These are phyloP conservation scores for Globisporangium echinulatum DNA, from an alignment of 352 stramenopile genomes.

Conservation along the genomic window DNA sequence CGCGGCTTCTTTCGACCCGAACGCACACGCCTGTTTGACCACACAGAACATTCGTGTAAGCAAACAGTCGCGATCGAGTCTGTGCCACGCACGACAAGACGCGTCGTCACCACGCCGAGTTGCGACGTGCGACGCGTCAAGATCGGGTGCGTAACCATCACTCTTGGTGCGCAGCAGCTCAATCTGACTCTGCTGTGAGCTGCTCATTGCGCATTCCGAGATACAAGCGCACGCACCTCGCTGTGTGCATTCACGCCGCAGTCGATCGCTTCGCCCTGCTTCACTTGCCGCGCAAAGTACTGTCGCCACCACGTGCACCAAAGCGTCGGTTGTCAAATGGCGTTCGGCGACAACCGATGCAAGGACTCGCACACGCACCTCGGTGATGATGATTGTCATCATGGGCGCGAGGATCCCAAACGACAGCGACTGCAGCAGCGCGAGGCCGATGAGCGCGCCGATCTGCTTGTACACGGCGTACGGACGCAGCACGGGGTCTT, in stretches of 20 bases:
- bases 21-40: slow-evolving; percentile 32
- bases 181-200: neutral
- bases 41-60: too few species aligned
- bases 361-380: slow-evolving; percentile 21
- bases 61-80: too few species aligned
- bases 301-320: slow-evolving; percentile 14
- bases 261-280: slow-evolving; percentile 39
- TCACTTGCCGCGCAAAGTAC: slow-evolving; percentile 69
- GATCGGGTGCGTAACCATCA: neutral
- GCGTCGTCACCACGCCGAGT: too few species aligned
- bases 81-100: too few species aligned
- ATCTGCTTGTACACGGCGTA: slow-evolving; percentile 24
- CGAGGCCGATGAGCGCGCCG: slow-evolving; percentile 34
- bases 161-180: neutral
- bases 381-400: slow-evolving; percentile 57
- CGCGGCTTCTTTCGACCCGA: slow-evolving; percentile 58
- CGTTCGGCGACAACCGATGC: too few species aligned
- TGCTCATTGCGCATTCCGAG: too few species aligned
- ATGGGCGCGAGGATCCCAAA: slow-evolving; percentile 64
- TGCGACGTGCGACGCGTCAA: neutral
- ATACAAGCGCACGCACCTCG: slow-evolving; percentile 17
- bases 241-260: slow-evolving; percentile 39
- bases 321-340: too few species aligned
- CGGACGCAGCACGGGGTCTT: neutral
- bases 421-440: slow-evolving; percentile 40